These are phyloP conservation scores for Tuber indicum DNA, from an alignment of 495 filamentous ascomycete genomes.

Conservation along the genomic window DNA sequence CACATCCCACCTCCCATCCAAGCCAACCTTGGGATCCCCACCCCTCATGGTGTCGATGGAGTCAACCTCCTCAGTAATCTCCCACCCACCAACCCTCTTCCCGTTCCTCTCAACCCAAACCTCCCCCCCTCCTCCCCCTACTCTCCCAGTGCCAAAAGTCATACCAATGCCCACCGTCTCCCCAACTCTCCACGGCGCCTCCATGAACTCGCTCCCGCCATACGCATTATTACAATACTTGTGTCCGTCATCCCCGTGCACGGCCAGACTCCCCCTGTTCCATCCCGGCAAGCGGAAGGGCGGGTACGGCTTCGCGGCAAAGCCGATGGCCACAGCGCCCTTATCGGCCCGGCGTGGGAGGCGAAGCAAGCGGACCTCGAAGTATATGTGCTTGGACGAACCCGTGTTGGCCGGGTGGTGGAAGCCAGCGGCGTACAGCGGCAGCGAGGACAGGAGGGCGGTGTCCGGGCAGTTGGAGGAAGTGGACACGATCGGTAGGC, in stretches of 20 bases:
- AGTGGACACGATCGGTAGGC: constrained; percentile 42
- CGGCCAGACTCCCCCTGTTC: constrained; percentile 76
- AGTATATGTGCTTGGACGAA: constrained; percentile 63
- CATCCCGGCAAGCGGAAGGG: constrained; percentile 83
- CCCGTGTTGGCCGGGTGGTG: constrained; percentile 61
- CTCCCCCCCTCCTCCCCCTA: constrained; percentile 40
- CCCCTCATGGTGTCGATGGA: constrained; percentile 46
- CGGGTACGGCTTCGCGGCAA: constrained; percentile 73
- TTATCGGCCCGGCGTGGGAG: background rate
- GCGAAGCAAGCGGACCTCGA: constrained; percentile 62
- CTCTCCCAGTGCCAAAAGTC: background rate
- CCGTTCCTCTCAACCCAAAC: constrained; percentile 79
- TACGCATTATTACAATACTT: constrained; percentile 78
- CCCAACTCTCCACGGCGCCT: constrained; percentile 48
- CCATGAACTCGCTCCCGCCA: constrained; percentile 70
- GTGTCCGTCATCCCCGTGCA: constrained; percentile 87
- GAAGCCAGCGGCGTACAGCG: constrained; percentile 62
- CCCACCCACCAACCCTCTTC: constrained; percentile 58
- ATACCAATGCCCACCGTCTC: constrained; percentile 21
- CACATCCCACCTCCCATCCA: constrained; percentile 75
- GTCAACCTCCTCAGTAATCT: constrained; percentile 79
- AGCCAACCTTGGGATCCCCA: constrained; percentile 57
- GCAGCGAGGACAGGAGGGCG: constrained; percentile 60
- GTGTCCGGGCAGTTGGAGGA: constrained; percentile 44
- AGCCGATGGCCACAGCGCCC: constrained; percentile 66